These are phyloP conservation scores for Hanseniaspora taiwanica DNA, from an alignment of 805 yeast species.

Conservation along the genomic window DNA sequence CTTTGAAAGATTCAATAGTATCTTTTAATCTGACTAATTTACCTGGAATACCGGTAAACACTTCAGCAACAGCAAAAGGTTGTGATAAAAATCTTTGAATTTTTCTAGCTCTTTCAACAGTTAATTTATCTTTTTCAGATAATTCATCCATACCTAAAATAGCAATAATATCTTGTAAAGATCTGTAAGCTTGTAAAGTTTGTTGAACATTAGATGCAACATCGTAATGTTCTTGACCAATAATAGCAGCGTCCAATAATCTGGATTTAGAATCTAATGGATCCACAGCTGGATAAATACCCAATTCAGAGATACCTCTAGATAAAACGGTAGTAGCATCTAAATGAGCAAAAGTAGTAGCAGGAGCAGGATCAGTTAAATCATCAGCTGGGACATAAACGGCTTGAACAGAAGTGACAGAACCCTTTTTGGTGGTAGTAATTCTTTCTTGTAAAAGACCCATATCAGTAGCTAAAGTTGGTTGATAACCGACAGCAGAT, in stretches of 20 bases:
- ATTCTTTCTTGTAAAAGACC: slow-evolving; percentile 99
- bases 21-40: slow-evolving; percentile 93
- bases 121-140: slow-evolving; percentile 95
- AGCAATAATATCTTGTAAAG: slow-evolving; percentile 99
- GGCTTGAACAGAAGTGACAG: slow-evolving; percentile 99
- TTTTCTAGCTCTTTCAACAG: slow-evolving; percentile 99
- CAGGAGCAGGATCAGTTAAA: slow-evolving; percentile 99
- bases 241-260: slow-evolving; percentile 92
- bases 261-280: slow-evolving; percentile 99
- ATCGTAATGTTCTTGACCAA: slow-evolving; percentile 97
- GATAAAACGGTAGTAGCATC: slow-evolving; percentile 99
- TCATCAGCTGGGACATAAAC: slow-evolving; percentile 99
- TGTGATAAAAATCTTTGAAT: slow-evolving; percentile 99
- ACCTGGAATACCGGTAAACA: slow-evolving; percentile 99
- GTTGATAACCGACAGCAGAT: slow-evolving; percentile 99
- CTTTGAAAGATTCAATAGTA: slow-evolving; percentile 89
- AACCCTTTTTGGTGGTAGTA: slow-evolving; percentile 99
- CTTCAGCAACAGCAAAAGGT: slow-evolving; percentile 99
- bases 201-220: slow-evolving; percentile 93
- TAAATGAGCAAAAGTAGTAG: slow-evolving; percentile 99
- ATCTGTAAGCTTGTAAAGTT: slow-evolving; percentile 98
- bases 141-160: slow-evolving; percentile 99
- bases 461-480: slow-evolving; percentile 99
- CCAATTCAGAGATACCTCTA: slow-evolving; percentile 98
- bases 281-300: slow-evolving; percentile 99